phyloP scores from a whole-genome alignment of 2,329 filamentous ascomycete genomes.

The Fonsecaea multimorphosa region DNA sequence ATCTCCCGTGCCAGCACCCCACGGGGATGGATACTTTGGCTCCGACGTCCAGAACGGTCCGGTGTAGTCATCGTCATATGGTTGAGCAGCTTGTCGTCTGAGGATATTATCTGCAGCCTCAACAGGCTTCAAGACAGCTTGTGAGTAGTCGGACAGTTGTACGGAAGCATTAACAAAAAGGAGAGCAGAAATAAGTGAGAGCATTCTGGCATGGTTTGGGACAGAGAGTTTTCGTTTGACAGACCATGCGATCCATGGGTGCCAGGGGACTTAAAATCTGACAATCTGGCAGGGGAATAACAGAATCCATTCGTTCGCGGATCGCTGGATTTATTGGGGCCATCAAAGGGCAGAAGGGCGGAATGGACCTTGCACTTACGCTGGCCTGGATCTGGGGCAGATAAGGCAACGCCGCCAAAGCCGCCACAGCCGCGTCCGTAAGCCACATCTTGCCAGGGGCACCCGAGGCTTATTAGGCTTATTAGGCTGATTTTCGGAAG shows the following conservation, averaged over 20 bases:
- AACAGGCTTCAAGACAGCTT: constrained; percentile 33
- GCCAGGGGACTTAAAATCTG: constrained; percentile 1
- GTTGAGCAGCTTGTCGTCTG: constrained; percentile 33
- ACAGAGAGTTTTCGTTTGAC: neutral
- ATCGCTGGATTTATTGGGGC: constrained; percentile 11
- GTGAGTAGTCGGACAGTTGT: constrained; percentile 31
- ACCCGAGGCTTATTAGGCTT: constrained; percentile 7
- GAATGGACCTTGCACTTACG: constrained; percentile 26
- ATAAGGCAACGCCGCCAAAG: constrained; percentile 27
- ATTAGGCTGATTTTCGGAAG: constrained; percentile 26
- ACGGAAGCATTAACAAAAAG: constrained; percentile 31
- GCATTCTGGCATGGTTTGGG: constrained; percentile 20
- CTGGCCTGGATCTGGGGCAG: constrained; percentile 24
- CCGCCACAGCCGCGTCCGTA: constrained; percentile 28
- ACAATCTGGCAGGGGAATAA: constrained; percentile 6
- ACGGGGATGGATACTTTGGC: constrained; percentile 84
- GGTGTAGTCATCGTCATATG: constrained; percentile 35
- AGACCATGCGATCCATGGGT: neutral
- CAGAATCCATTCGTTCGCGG: constrained; percentile 1
- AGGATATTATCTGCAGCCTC: constrained; percentile 30
- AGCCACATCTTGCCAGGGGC: constrained; percentile 29
- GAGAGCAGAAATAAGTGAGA: constrained; percentile 25
- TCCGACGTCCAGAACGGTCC: constrained; percentile 54
- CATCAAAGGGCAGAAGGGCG: neutral
- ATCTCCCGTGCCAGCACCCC: constrained; percentile 74